A percentile compares a stretch with the other conserved stretches of the same genome.
phyloP scores from a whole-genome alignment of 176 grass and related monocot species.

The Oryza glaberrima region DNA sequence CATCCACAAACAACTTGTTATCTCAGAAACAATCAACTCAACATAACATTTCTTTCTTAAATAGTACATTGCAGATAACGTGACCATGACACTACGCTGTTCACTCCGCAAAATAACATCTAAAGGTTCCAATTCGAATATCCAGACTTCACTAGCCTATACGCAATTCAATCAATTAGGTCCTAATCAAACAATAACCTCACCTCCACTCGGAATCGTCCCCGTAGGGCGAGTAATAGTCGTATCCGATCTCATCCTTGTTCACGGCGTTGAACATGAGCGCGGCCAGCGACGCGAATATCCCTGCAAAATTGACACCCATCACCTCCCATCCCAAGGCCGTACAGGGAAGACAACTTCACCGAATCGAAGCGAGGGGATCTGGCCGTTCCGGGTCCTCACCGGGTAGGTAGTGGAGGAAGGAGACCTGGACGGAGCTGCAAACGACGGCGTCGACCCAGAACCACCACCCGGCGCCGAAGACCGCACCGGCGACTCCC shows the following conservation, averaged over 20 bases:
- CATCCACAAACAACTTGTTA: background rate
- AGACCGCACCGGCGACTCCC: constrained; percentile 81
- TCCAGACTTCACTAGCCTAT: background rate
- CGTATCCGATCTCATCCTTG: constrained; percentile 76
- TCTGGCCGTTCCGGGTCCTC: constrained; percentile 16
- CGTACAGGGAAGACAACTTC: background rate
- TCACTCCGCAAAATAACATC: background rate
- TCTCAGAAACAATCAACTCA: background rate
- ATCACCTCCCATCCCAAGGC: background rate
- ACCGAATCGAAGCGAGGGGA: constrained; percentile 5
- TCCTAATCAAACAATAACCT: background rate
- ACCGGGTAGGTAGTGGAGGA: constrained; percentile 97
- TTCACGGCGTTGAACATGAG: constrained; percentile 96
- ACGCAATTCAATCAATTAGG: background rate
- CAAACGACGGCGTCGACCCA: constrained; percentile 98
- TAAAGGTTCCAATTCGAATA: background rate
- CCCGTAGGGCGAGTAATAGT: constrained; percentile 81
- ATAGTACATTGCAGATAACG: background rate
- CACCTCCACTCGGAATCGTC: constrained; percentile 87
- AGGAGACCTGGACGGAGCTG: constrained; percentile 79
- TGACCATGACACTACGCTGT: background rate
- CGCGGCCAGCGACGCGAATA: constrained; percentile 68
- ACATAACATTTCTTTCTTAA: background rate
- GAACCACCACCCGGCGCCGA: constrained; percentile 96
- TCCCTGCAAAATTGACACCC: constrained; percentile 37